Evolutionary conservation across 805 yeast species (phyloP), one percentile per base, ranked within the genome.

Genomic region (Starmera caribaea): DNA sequence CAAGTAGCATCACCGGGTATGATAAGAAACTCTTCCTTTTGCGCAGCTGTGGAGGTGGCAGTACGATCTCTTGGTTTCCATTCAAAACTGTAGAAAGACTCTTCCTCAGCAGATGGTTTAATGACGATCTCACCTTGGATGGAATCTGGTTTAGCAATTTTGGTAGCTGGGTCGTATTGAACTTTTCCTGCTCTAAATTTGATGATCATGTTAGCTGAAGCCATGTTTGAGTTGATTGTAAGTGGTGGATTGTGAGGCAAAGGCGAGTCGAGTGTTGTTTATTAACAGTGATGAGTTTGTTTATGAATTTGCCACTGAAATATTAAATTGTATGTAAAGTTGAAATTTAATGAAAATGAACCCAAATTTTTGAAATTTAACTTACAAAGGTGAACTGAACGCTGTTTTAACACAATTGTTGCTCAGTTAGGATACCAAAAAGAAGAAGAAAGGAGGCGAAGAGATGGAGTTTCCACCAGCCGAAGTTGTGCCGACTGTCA

Each of bases 1-100:
- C 88, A 84, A 34, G 80, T 74, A 38, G 83, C 90, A 53, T 87
- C 96, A 2, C 94, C 95, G 0, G 94, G 92, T 48, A 86, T 78
- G 34, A 86, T 73, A 47, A 85, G 65, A 42, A 84, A 66, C 46
- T 80, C 88, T 40, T 77, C 82, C 35, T 66, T 66, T 41, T 71
- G 76, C 27, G 51, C 64, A 15, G 65, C 58, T 7, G 68, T 65
- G 5, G 66, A 58, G 34, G 59, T 66, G 26, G 26, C 26, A 21
- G 26, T 21, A 21, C 26, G 26, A 27, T 71, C 75, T 41, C 82
- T 74, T 28, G 94, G 85, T 32, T 69, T 61, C 95, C 95, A 86
- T 39, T 62, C 66, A 49, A 85, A 80, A 38, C 79, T 76, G 51
- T 69, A 77, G 54, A 85, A 75, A 14, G 78, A 77, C 38, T 81